A percentile compares a stretch with the other conserved stretches of the same genome.
Evolutionary conservation across 257 asterid genomes (phyloP).

Genomic region (Nicotiana benthamiana): DNA sequence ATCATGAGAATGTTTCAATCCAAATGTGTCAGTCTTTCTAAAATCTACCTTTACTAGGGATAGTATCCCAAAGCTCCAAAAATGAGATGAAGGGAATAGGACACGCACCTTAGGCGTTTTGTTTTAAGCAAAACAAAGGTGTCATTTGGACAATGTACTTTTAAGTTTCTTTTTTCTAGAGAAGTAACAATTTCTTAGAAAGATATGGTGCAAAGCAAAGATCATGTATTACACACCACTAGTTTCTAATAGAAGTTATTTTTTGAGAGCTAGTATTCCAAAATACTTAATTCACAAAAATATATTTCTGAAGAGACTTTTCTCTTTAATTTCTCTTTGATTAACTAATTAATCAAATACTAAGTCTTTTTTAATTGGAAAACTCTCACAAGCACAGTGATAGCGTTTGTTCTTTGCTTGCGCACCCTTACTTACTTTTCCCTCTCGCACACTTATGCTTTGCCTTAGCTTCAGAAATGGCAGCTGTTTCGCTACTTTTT

Average conservation of each 20-base stretch:
- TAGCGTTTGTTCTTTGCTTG: constrained; percentile 46
- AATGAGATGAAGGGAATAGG: neutral
- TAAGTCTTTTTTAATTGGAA: neutral
- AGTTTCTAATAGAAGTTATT: neutral
- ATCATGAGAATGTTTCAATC: too few species aligned
- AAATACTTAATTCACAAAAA: neutral
- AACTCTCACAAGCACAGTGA: neutral
- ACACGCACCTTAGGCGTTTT: neutral
- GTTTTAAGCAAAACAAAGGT: neutral
- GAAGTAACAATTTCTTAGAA: neutral
- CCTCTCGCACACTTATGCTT: constrained; percentile 33
- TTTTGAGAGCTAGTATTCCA: too few species aligned
- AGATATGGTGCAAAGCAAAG: neutral
- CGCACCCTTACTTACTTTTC: neutral
- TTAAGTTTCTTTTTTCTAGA: neutral
- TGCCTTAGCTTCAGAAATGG: constrained; percentile 23
- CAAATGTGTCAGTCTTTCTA: too few species aligned
- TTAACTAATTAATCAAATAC: too few species aligned
- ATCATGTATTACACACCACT: neutral
- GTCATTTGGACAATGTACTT: neutral
- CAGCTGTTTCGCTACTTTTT: neutral
- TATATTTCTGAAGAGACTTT: neutral
- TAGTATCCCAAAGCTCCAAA: too few species aligned
- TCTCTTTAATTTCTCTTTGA: neutral
- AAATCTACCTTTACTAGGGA: too few species aligned